phyloP scores from a whole-genome alignment of 306 rosid species.

The Cucurbita pepo region DNA sequence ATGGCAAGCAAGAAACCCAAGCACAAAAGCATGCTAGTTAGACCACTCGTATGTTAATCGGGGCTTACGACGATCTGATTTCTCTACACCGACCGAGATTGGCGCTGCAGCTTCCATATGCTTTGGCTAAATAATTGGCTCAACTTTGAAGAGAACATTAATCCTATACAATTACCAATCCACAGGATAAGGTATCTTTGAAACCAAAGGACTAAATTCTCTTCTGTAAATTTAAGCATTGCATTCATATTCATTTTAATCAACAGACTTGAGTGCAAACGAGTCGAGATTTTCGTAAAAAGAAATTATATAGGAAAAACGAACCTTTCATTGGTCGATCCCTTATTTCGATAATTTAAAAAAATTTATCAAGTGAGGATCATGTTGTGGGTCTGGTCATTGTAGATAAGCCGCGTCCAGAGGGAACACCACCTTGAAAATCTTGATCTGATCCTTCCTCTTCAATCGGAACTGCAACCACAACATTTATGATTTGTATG shows the following conservation, averaged over 20 bases:
- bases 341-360: not conserved
- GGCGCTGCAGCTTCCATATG: not conserved
- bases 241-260: not conserved
- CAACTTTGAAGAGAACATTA: not conserved
- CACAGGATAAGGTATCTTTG: not conserved
- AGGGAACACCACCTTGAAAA: slow-evolving; percentile 58
- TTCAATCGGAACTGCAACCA: slow-evolving; percentile 41
- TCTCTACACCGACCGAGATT: not conserved
- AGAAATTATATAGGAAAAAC: not conserved
- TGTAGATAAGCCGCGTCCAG: slow-evolving; percentile 90
- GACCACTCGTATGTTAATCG: not conserved
- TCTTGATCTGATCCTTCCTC: slow-evolving; percentile 48
- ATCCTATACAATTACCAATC: not conserved
- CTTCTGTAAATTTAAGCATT: not conserved
- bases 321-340: not conserved
- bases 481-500: not conserved
- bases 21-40: not conserved
- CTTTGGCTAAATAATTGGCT: not conserved
- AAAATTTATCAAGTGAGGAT: slow-evolving; percentile 8
- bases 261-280: not conserved
- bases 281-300: not conserved
- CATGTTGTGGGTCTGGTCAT: slow-evolving; percentile 91
- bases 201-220: not conserved
- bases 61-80: not conserved
- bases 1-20: not conserved